Evolutionary conservation across 1,139 yeast genomes (phyloP).

Genomic region (Lodderomyces beijingensis): DNA sequence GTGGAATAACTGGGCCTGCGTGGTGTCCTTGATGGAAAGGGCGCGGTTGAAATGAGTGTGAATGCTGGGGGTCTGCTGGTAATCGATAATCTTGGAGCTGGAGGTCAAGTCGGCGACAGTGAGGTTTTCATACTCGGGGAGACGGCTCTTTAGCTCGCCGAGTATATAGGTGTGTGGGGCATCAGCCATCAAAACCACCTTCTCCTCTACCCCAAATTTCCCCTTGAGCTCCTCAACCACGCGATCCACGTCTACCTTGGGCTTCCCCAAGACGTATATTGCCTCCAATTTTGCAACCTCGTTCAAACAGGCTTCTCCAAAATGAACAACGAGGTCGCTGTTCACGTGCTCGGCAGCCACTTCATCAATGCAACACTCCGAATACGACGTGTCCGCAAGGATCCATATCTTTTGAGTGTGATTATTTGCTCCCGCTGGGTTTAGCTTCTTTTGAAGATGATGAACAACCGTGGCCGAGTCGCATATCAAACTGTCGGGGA

Average conservation of each 20-base stretch:
- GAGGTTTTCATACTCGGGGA: constrained; percentile 40
- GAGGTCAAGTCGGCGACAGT: constrained; percentile 47
- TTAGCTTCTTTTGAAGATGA: constrained; percentile 30
- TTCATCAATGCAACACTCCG: constrained; percentile 94
- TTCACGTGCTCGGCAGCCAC: constrained; percentile 92
- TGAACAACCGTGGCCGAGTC: constrained; percentile 74
- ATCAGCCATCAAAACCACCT: constrained; percentile 62
- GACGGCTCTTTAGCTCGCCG: constrained; percentile 23
- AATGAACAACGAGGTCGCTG: constrained; percentile 84
- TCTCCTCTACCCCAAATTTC: constrained; percentile 27
- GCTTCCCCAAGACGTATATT: constrained; percentile 72
- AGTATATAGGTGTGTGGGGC: constrained; percentile 53
- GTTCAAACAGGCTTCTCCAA: constrained; percentile 92
- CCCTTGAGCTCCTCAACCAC: constrained; percentile 33
- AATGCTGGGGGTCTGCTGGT: constrained; percentile 17
- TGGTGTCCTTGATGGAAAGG: constrained; percentile 21
- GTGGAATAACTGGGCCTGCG: constrained; percentile 57
- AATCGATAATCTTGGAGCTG: constrained; percentile 40
- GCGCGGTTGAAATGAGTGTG: constrained; percentile 8
- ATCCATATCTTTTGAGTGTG: constrained; percentile 45
- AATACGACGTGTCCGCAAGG: constrained; percentile 92
- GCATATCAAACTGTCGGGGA: constrained; percentile 75
- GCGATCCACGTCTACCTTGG: constrained; percentile 38
- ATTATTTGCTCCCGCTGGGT: neutral
- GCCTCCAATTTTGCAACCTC: constrained; percentile 71